Evolutionary conservation across 2,329 filamentous ascomycete genomes (phyloP).

Genomic region (Fonsecaea nubica): DNA sequence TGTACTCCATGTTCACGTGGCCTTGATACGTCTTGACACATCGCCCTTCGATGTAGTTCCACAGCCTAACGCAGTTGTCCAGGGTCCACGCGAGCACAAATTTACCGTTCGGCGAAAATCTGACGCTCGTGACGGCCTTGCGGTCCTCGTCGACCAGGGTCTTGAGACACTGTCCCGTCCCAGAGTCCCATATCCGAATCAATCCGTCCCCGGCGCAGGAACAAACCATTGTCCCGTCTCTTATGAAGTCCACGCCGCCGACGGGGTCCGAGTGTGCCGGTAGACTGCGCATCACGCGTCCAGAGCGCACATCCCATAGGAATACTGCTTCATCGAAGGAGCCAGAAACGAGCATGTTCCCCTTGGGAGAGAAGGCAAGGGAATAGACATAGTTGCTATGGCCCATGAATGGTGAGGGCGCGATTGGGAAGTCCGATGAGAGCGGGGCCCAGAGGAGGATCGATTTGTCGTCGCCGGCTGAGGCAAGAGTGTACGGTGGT

Average conservation of each 20-base stretch:
- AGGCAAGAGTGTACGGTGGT: constrained; percentile 72
- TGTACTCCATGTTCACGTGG: constrained; percentile 82
- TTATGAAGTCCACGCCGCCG: constrained; percentile 87
- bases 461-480: constrained; percentile 93
- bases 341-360: constrained; percentile 93
- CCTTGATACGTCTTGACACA: constrained; percentile 98
- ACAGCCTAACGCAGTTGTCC: constrained; percentile 86
- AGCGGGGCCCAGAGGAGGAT: constrained; percentile 86
- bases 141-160: constrained; percentile 98
- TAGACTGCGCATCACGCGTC: constrained; percentile 83
- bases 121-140: constrained; percentile 83
- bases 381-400: constrained; percentile 98
- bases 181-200: constrained; percentile 94
- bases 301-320: constrained; percentile 91
- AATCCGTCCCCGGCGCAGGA: constrained; percentile 91
- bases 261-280: constrained; percentile 96
- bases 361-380: constrained; percentile 94
- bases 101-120: constrained; percentile 92
- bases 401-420: constrained; percentile 67
- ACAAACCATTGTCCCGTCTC: constrained; percentile 88
- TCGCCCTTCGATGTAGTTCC: constrained; percentile 90
- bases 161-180: constrained; percentile 90
- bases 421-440: constrained; percentile 63
- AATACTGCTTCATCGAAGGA: constrained; percentile 98
- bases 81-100: constrained; percentile 91